These are phyloP conservation scores for Haplosporangium sp. DNA, from an alignment of 371 early-diverging fungal genomes.

Conservation along the genomic window DNA sequence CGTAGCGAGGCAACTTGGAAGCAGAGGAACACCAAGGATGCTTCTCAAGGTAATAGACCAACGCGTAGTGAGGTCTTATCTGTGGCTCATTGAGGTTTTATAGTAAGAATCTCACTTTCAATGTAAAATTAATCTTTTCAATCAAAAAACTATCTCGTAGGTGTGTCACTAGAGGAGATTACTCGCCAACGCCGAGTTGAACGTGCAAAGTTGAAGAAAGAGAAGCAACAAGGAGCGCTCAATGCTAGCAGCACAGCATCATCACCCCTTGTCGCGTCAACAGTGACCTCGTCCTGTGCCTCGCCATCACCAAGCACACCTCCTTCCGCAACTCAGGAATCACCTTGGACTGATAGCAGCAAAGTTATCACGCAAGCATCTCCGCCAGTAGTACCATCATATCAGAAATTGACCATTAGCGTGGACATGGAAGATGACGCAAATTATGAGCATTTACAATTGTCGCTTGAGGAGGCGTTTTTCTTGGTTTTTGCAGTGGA, in stretches of 20 bases:
- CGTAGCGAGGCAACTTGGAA: constrained; percentile 85
- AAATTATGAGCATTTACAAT: constrained; percentile 67
- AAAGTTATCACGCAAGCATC: background rate
- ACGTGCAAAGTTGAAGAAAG: constrained; percentile 52
- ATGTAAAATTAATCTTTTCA: background rate
- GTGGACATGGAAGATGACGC: background rate
- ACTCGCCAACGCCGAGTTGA: constrained; percentile 61
- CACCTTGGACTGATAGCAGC: no score
- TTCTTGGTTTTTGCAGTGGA: constrained; percentile 72
- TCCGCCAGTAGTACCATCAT: background rate
- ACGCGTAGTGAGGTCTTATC: background rate
- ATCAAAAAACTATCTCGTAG: background rate
- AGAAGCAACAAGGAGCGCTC: constrained; percentile 7
- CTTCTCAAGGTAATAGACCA: constrained; percentile 12
- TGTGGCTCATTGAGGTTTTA: background rate
- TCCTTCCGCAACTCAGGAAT: no score
- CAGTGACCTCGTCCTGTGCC: background rate
- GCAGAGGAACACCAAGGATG: constrained; percentile 39
- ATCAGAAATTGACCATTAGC: background rate
- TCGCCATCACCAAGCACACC: no score
- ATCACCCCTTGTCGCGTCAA: background rate
- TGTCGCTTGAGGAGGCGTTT: constrained; percentile 75
- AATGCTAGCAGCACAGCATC: background rate
- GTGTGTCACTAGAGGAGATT: constrained; percentile 58
- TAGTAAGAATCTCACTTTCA: background rate